These are phyloP conservation scores for Botryotinia narcissicola DNA, from an alignment of 2,329 filamentous ascomycete genomes.

Conservation along the genomic window DNA sequence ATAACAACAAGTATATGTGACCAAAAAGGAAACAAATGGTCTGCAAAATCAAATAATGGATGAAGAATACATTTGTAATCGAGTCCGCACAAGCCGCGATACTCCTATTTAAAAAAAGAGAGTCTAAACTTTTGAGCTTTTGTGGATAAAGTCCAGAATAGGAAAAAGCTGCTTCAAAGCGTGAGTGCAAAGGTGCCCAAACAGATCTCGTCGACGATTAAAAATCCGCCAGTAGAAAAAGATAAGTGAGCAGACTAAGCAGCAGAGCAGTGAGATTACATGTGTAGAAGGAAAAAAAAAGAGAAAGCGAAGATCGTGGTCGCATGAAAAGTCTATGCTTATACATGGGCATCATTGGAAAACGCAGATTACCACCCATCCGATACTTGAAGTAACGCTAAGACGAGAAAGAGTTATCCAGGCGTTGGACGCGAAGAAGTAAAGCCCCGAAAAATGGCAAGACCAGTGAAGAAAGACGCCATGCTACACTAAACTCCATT, in stretches of 20 bases:
- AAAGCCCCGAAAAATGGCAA: constrained; percentile 36
- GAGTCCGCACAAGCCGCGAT: constrained; percentile 31
- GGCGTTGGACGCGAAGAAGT: constrained; percentile 40
- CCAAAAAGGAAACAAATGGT: constrained; percentile 16
- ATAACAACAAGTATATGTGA: constrained; percentile 11
- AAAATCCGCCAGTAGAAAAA: constrained; percentile 23
- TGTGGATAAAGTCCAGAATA: constrained; percentile 25
- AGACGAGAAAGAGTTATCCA: constrained; percentile 41
- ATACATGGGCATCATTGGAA: constrained; percentile 41
- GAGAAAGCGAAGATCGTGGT: constrained; percentile 37
- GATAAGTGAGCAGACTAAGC: constrained; percentile 28
- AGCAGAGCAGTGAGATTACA: constrained; percentile 31
- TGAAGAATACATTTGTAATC: constrained; percentile 26
- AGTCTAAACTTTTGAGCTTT: constrained; percentile 37
- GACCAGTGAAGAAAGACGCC: constrained; percentile 39
- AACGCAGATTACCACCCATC: constrained; percentile 41
- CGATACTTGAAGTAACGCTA: constrained; percentile 42
- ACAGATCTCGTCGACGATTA: constrained; percentile 23
- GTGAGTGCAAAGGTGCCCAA: constrained; percentile 23
- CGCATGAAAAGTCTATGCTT: constrained; percentile 42
- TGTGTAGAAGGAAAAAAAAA: constrained; percentile 30
- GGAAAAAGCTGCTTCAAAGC: constrained; percentile 27
- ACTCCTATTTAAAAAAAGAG: constrained; percentile 30
- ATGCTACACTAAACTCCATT: constrained; percentile 40
- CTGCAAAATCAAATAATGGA: constrained; percentile 12